Percentiles rank a stretch among this genome's conserved stretches.
These are phyloP conservation scores for Fusarium nodosum DNA, from an alignment of 2,329 filamentous ascomycete species.

Conservation along the genomic window DNA sequence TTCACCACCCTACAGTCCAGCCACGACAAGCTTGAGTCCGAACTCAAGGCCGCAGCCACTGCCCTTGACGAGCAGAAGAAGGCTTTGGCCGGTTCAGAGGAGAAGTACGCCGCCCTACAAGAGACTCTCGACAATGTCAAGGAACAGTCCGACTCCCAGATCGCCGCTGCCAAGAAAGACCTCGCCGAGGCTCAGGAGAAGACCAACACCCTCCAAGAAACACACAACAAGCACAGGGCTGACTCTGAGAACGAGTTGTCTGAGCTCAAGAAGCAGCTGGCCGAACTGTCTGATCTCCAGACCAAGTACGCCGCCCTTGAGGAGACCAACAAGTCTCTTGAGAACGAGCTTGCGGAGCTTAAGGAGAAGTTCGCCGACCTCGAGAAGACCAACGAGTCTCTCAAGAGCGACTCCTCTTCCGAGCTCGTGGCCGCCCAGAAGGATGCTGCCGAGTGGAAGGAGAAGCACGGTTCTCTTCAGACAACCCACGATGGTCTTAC, in stretches of 20 bases:
- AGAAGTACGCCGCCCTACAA: conserved; percentile 48
- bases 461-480: conserved; percentile 48
- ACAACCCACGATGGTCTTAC: conserved; percentile 43
- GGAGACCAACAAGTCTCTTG: conserved; percentile 45
- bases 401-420: conserved; percentile 53
- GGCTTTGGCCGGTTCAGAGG: conserved; percentile 48
- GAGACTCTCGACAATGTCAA: conserved; percentile 48
- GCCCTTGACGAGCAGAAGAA: conserved; percentile 50
- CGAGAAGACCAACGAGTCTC: conserved; percentile 46
- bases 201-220: conserved; percentile 45
- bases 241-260: conserved; percentile 50
- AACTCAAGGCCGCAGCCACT: conserved; percentile 47
- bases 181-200: conserved; percentile 48
- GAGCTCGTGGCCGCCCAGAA: conserved; percentile 52
- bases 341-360: conserved; percentile 48
- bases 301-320: conserved; percentile 53
- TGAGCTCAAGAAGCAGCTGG: conserved; percentile 51
- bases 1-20: conserved; percentile 46
- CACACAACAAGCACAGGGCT: conserved; percentile 51
- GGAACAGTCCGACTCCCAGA: conserved; percentile 46
- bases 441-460: conserved; percentile 48
- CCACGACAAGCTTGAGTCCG: conserved; percentile 49
- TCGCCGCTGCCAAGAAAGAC: conserved; percentile 47
- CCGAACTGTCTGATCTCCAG: conserved; percentile 51
- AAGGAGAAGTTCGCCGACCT: conserved; percentile 50